Evolutionary conservation across 164 flowering plant species (phyloP), one percentile per base, ranked within the genome.

Genomic region (Platanus orientalis): DNA sequence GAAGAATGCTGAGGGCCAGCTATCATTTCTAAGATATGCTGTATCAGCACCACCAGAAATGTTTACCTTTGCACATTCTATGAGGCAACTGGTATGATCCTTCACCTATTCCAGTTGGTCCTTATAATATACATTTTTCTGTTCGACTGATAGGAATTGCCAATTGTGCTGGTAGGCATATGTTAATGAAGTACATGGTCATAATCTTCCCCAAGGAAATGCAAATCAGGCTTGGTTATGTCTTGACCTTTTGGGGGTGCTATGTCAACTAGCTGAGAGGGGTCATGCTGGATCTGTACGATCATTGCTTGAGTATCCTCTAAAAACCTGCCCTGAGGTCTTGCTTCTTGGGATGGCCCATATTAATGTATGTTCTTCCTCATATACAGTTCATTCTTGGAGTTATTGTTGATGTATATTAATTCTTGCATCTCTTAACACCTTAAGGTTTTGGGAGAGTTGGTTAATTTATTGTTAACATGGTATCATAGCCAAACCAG

Each of bases 281-380:
- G 98, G 98, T 34, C 87, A 86, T 80, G 82, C 86, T 69, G 63
- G 67, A n/a, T 51, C 76, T 67, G 83, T 89, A 21, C 81, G 83
- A 50, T 72, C 71, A 17, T 69, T 89, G 66, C 86, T 92, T 10
- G 85, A 84, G 57, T 65, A 74, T 73, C 98, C 98, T 60, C 75
- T 86, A 6, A 76, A 83, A 50, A 78, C 82, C 67, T 93, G 88
- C 71, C 95, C 92, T 40, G 94, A 85, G 68, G 44, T 80, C 9
- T 75, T 90, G 77, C 88, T 90, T 61, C 78, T 83, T 66, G 99
- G 96, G 63, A 71, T 95, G 77, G 83, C 97, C n/a, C 82, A 85
- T n/a, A 71, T 84, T 30, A 85, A 77, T 73, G 99, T 95, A 88
- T 55, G 63, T 27, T 45, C 40, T 27, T 57, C 27, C 58, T 14